Conservation (phyloP, 2,329 filamentous ascomycete genomes). For the Alternaria panax region DNA sequence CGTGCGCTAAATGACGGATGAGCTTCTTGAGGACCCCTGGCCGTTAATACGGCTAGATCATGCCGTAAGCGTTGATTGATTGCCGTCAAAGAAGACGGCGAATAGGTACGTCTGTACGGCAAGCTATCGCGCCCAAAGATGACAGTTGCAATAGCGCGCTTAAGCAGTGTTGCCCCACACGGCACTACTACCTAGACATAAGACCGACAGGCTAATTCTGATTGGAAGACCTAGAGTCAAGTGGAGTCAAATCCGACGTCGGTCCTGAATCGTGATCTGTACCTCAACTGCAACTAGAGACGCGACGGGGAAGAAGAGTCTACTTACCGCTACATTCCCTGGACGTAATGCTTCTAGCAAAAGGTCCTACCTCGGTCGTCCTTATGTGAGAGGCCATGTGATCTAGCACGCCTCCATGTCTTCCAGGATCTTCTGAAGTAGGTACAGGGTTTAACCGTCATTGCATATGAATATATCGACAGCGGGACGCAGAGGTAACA, state of each 20-base stretch:
- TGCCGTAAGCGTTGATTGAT: not conserved
- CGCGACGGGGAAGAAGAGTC: not conserved
- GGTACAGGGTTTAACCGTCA: conserved; percentile 1
- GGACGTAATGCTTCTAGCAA: not conserved
- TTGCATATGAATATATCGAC: not conserved
- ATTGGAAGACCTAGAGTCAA: conserved; percentile 3
- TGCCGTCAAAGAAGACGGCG: not conserved
- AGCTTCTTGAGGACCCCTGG: not conserved
- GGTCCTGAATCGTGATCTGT: conserved; percentile 14
- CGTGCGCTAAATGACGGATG: not conserved
- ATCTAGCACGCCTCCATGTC: not conserved
- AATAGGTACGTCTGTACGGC: not conserved
- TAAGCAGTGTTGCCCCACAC: conserved; percentile 4
- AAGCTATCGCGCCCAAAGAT: conserved; percentile 2
- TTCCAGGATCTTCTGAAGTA: not conserved
- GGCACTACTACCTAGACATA: not conserved
- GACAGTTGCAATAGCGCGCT: conserved; percentile 8
- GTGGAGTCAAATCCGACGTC: conserved; percentile 11
- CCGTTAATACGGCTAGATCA: not conserved
- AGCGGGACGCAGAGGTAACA: not conserved
- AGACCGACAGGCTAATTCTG: not conserved
- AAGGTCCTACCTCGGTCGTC: conserved; percentile 4
- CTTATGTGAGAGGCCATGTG: not conserved
- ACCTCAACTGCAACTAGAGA: conserved; percentile 9
- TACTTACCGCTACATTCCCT: not conserved